Conservation (phyloP, 2,329 filamentous ascomycete genomes). For the Botrytis fabae region DNA sequence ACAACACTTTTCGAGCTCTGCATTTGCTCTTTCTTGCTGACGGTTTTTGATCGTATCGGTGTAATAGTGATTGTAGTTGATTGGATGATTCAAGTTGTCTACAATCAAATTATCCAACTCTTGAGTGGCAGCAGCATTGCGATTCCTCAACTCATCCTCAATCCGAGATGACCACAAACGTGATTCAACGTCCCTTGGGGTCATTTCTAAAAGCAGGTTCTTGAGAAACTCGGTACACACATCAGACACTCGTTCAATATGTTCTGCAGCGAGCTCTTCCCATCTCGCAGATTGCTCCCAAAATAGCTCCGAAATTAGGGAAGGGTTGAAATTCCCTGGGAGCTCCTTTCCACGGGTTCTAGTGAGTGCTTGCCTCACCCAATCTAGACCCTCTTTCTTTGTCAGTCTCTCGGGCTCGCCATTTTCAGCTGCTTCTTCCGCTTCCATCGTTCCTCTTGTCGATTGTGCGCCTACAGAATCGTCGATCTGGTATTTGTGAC, state of each 20-base stretch:
- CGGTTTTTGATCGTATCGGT: conserved; percentile 38
- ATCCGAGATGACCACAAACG: conserved; percentile 19
- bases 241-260: conserved; percentile 30
- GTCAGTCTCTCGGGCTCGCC: conserved; percentile 32
- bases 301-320: conserved; percentile 45
- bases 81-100: conserved; percentile 38
- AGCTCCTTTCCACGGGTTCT: conserved; percentile 42
- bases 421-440: not conserved
- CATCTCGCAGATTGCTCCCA: conserved; percentile 44
- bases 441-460: not conserved
- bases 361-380: conserved; percentile 31
- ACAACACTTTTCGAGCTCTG: conserved; percentile 6
- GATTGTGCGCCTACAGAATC: conserved; percentile 20
- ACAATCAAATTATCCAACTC: conserved; percentile 26
- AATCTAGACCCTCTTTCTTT: conserved; percentile 32
- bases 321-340: conserved; percentile 44
- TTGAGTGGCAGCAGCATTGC: not conserved
- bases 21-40: conserved; percentile 25
- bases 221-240: conserved; percentile 26
- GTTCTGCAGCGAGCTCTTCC: conserved; percentile 37
- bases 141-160: conserved; percentile 4
- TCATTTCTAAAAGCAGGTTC: conserved; percentile 3
- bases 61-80: conserved; percentile 45
- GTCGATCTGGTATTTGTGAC: conserved; percentile 39
- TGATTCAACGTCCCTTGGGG: conserved; percentile 17